Evolutionary conservation across 2,329 filamentous ascomycete genomes (phyloP), one percentile per base, ranked within the genome.

Genomic region (Curvularia hawaiiensis): DNA sequence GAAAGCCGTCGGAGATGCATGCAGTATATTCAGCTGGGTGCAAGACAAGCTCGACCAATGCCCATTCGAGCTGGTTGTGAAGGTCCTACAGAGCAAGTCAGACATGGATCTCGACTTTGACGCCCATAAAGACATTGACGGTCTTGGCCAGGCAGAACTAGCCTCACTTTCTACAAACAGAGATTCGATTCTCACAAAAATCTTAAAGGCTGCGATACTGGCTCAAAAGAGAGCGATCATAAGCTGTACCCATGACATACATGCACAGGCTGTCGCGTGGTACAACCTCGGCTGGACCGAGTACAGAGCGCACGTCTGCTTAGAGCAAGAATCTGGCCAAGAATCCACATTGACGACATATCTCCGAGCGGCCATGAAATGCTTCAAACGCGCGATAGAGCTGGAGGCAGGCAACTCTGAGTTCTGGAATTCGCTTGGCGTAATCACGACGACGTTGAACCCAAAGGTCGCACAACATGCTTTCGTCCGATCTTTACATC

Each of bases 211-310:
- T 14, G 85, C 90, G 0, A 90, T 98, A 28, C 79, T 98, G 18
- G 90, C 91, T 6, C 91, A 96, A 75, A 99, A 98, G 75, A 86
- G 91, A 62, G 92, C 92, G 8, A 88, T 98, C 14, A 80, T 90
- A 65, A 84, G 88, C 39, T 89, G 89, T 16, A 80, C 87, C 0
- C 81, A 88, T 57, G 93, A 99, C 70, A 74, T 86, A 8, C 91
- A 97, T 73, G 93, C 94, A 3, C 93, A 96, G 76, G 91, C 95
- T 1, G 91, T 98, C n/a, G 91, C 93, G 0, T 95, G 94, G 84
- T 99, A 97, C 77, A 99, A 99, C 69, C 81, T 99, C 18, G 95
- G 95, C 41, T 98, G 93, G 91, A 90, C 91, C 1, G 95, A 99
- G 74, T 87, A 95, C 72, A 86, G 89, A 44, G 90, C 92, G 0